Evolutionary conservation across 208 protist genomes (phyloP), one percentile per base, ranked within the genome.

Genomic region (Trichomonas vaginalis): DNA sequence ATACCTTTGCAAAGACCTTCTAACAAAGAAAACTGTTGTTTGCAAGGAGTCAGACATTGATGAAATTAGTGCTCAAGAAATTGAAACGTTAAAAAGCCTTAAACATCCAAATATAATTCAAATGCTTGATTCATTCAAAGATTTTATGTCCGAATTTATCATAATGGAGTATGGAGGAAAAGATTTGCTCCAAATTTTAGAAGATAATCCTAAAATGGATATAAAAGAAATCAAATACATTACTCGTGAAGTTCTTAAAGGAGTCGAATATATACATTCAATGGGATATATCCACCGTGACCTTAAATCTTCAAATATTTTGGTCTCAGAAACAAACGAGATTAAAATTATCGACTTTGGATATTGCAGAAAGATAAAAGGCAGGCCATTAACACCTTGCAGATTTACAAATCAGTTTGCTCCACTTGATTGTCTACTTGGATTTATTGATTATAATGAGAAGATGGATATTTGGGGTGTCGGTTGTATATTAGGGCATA

Each of bases 301-400:
- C 56, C 35, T 92, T 0, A 92, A 92, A 51, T 27, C 86, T n/a
- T 35, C 86, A 1, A 92, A 92, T 51, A 47, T 92, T 51, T 39
- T 92, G 8, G 39, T 92, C 17, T n/a, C 42, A 6, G 45, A 51
- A 9, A 27, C 42, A 39, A 92, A 92, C 15, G 45, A 92, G n/a
- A 21, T 92, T 0, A 92, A 51, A 92, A 2, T 92, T n/a, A 92
- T 92, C 56, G 86, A 92, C 37, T 92, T 92, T 51, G 86, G 86
- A 21, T n/a, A 48, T 21, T 92, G 45, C 27, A 48, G 86, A 35
- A 9, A 42, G n/a, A 92, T 92, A 14, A 45, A 92, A 42, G 86
- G 86, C 6, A 39, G 8, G 27, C 40, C 40, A 15, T 17, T 51
- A 39, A 48, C 86, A 27, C 86, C 86, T 8, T n/a, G 32, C 2